Percentiles rank a stretch among this genome's conserved stretches.
phyloP scores from a whole-genome alignment of 352 stramenopile genomes.

The Plasmopara muralis region DNA sequence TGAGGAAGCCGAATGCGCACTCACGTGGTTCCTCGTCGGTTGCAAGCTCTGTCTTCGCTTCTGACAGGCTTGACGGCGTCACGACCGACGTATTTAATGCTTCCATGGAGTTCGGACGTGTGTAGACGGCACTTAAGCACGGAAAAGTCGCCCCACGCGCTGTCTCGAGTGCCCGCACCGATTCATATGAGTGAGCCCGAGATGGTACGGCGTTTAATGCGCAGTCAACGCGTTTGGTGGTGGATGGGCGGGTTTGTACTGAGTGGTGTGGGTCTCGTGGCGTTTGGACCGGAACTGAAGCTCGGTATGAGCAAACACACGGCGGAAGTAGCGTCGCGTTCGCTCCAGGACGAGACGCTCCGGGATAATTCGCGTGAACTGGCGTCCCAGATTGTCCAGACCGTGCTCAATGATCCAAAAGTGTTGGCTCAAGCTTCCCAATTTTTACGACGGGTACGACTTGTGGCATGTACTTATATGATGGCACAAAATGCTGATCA shows the following conservation, averaged over 20 bases:
- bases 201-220: conserved; percentile 32
- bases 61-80: background rate
- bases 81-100: background rate
- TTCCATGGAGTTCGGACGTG: conserved; percentile 2
- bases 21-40: no score
- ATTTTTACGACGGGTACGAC: conserved; percentile 59
- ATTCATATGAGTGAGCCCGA: conserved; percentile 40
- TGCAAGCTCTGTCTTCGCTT: background rate
- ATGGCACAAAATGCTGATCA: conserved; percentile 8
- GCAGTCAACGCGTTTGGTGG: conserved; percentile 50
- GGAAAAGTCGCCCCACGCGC: background rate
- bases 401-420: conserved; percentile 78
- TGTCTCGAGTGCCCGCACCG: background rate
- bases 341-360: conserved; percentile 79
- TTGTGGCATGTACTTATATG: conserved; percentile 13
- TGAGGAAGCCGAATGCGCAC: no score
- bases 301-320: conserved; percentile 77
- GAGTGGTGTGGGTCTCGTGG: conserved; percentile 46
- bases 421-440: conserved; percentile 71
- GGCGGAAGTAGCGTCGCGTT: conserved; percentile 72
- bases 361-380: conserved; percentile 63
- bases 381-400: conserved; percentile 82
- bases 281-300: conserved; percentile 72
- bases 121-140: conserved; percentile 16
- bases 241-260: conserved; percentile 42